These are phyloP conservation scores for Aspergillus sp. DNA, from an alignment of 2,329 filamentous ascomycete species.

Conservation along the genomic window DNA sequence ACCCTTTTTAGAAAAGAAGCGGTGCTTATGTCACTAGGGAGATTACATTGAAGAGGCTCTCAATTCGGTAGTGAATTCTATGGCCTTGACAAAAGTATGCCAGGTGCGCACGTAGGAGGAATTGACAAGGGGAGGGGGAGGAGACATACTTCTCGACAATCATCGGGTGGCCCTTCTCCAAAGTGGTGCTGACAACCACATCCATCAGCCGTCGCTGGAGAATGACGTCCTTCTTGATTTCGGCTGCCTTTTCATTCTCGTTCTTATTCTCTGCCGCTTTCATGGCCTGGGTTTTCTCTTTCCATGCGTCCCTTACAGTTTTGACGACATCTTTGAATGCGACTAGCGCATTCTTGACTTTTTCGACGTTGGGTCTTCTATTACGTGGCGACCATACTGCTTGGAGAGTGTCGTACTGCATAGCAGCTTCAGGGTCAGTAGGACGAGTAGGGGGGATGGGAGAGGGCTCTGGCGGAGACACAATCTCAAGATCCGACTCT, in stretches of 20 bases:
- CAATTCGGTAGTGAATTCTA: conserved; percentile 36
- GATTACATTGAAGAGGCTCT: conserved; percentile 37
- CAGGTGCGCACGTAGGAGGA: conserved; percentile 13
- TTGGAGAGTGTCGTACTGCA: conserved; percentile 60
- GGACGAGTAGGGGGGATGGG: conserved; percentile 55
- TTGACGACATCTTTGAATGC: conserved; percentile 61
- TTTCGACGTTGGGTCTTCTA: conserved; percentile 48
- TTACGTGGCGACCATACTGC: conserved; percentile 60
- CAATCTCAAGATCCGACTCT: conserved; percentile 51
- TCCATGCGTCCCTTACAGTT: conserved; percentile 61
- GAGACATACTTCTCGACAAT: conserved; percentile 51
- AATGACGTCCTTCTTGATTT: conserved; percentile 57
- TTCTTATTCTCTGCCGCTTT: conserved; percentile 59
- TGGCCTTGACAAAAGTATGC: conserved; percentile 29
- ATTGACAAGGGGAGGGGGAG: conserved; percentile 17
- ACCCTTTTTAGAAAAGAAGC: conserved; percentile 21
- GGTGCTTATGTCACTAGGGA: conserved; percentile 25
- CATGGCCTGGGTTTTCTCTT: conserved; percentile 55
- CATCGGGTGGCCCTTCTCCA: conserved; percentile 45
- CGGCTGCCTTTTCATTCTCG: conserved; percentile 52
- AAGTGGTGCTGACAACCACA: conserved; percentile 44
- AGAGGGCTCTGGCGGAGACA: conserved; percentile 53
- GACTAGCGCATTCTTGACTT: conserved; percentile 55
- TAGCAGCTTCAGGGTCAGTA: conserved; percentile 51
- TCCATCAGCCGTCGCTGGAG: conserved; percentile 59